phyloP scores from a whole-genome alignment of 2,329 filamentous ascomycete species.

The Talaromyces islandicus region DNA sequence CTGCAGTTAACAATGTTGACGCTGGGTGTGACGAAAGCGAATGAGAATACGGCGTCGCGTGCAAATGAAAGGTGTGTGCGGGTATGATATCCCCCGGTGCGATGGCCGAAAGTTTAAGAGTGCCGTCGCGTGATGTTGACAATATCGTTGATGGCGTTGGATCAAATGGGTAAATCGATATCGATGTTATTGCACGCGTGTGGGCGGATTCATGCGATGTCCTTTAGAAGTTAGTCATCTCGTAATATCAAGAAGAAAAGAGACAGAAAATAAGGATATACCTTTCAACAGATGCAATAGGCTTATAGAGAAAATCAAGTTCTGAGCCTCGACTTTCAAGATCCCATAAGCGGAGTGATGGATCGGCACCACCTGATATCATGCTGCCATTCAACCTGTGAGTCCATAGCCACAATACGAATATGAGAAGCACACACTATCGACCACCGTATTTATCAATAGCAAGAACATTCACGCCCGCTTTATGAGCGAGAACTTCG shows the following conservation, averaged over 20 bases:
- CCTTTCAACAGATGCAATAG: constrained; percentile 43
- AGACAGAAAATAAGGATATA: too few relatives aligned
- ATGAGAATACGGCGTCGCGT: constrained; percentile 53
- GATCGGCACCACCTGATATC: constrained; percentile 79
- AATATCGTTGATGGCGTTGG: constrained; percentile 41
- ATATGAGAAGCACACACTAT: constrained; percentile 45
- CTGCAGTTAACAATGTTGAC: constrained; percentile 73
- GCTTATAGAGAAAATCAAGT: constrained; percentile 47
- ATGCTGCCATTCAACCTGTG: constrained; percentile 47
- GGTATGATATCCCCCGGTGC: constrained; percentile 34
- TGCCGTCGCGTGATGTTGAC: constrained; percentile 41
- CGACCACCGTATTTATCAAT: constrained; percentile 77
- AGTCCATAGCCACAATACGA: constrained; percentile 15
- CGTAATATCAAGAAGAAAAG: neutral
- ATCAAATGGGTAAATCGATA: constrained; percentile 45
- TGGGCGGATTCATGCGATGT: constrained; percentile 33
- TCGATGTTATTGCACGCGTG: constrained; percentile 40
- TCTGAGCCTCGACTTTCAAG: constrained; percentile 55
- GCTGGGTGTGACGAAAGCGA: constrained; percentile 62
- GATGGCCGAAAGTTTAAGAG: constrained; percentile 39
- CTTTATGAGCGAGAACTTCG: constrained; percentile 56
- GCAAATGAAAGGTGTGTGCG: constrained; percentile 41
- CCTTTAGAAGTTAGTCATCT: constrained; percentile 47
- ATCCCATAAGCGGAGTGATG: constrained; percentile 81
- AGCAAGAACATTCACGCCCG: constrained; percentile 72